Evolutionary conservation across 192 early-diverging fungal species (phyloP), one percentile per base, ranked within the genome.

Genomic region (Backusella westeae): DNA sequence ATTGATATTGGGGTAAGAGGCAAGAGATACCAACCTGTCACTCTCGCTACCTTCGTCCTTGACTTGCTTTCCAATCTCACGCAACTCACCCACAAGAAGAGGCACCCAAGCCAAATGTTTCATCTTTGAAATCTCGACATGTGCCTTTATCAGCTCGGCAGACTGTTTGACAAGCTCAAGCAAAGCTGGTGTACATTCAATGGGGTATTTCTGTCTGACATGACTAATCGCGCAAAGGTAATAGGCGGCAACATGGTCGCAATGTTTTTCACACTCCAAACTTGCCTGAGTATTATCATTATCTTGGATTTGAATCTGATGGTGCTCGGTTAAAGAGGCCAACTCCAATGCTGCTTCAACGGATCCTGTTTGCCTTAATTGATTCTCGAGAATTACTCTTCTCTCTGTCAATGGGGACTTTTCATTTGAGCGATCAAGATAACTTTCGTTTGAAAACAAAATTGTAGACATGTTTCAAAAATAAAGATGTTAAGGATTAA

Each of bases 51-150:
- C n/a, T 29, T 78, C 71, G 10, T 78, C 77, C 21, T 78, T 78
- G 8, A 78, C 19, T 34, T 42, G 56, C 53, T 78, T 78, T 15
- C 69, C 77, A 44, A 72, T 68, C 12, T 46, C 29, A 63, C 77
- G 72, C 4, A 78, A 52, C 14, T 69, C 52, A 12, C 41, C 59
- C 3, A 71, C 69, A 44, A 78, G 32, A 19, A 46, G 8, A 39
- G 74, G 63, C 14, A 67, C 19, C 63, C 74, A 67, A 34, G 63
- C 29, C 4, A 44, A 6, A 38, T 42, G 59, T 4, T 8, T 67
- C 8, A 6, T 26, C 41, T 39, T 71, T 19, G 44, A 44, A 17
- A 71, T 71, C 1, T 75, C 39, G 21, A 42, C 38, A 46, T 75
- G 74, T 42, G 63, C 29, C 23, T 66, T 39, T 14, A 67, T 32